These are phyloP conservation scores for Groenewaldozyma salmanticensis DNA, from an alignment of 805 yeast genomes.

Conservation along the genomic window DNA sequence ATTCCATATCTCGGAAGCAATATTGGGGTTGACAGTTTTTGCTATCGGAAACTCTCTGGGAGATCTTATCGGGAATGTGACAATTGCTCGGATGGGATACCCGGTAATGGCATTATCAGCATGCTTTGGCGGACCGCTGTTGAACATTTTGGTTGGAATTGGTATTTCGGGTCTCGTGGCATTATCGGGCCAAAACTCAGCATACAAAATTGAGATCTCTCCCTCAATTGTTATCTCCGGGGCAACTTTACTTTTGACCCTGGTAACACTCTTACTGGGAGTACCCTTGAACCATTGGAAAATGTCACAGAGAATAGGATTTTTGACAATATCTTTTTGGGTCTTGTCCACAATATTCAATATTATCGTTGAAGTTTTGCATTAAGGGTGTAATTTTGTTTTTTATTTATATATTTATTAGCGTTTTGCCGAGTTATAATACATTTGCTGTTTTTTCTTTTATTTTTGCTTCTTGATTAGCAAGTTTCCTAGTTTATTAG, in stretches of 20 bases:
- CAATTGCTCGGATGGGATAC: conserved; percentile 71
- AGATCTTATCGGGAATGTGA: conserved; percentile 73
- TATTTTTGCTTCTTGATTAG: conserved; percentile 5
- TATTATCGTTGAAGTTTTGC: conserved; percentile 12
- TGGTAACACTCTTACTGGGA: conserved; percentile 30
- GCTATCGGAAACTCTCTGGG: conserved; percentile 92
- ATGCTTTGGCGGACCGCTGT: conserved; percentile 86
- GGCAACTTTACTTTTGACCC: conserved; percentile 30
- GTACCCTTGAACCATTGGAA: conserved; percentile 37
- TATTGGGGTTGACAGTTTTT: conserved; percentile 78
- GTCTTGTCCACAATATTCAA: conserved; percentile 29
- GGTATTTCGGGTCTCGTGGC: conserved; percentile 62
- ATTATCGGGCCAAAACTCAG: conserved; percentile 16
- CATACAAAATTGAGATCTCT: conserved; percentile 26
- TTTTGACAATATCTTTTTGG: conserved; percentile 35
- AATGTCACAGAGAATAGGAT: conserved; percentile 33
- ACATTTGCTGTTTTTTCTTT: not conserved
- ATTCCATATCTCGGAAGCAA: conserved; percentile 58
- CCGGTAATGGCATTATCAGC: conserved; percentile 92
- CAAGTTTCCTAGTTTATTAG: no score
- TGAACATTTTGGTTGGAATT: conserved; percentile 68
- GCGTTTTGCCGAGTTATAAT: no score
- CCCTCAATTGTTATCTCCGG: conserved; percentile 35
- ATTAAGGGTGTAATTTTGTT: not conserved
- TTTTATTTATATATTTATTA: not conserved